Percentiles rank a stretch among this genome's conserved stretches.
Evolutionary conservation across 2,329 filamentous ascomycete species (phyloP).

Genomic region (Dryadomyces quercivorus): DNA sequence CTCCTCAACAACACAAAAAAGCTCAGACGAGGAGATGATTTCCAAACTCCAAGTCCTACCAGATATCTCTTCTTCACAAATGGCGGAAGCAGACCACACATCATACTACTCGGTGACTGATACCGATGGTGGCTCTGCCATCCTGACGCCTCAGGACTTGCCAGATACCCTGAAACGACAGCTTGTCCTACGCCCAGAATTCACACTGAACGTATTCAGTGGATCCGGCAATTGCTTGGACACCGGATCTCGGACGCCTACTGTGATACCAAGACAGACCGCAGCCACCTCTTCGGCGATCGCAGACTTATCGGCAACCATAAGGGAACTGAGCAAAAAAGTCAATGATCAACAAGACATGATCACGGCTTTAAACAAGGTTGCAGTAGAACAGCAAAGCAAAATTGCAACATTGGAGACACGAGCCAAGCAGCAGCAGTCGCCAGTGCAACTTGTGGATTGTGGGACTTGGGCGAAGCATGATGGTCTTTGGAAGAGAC

Average conservation of each 20-base stretch:
- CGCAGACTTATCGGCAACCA: neutral
- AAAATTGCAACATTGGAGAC: neutral
- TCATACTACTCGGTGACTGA: neutral
- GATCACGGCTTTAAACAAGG: neutral
- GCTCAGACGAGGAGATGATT: too few species aligned
- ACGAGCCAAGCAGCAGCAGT: neutral
- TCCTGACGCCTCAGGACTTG: neutral
- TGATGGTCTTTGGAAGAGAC: neutral
- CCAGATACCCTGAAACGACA: neutral
- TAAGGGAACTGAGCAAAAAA: neutral
- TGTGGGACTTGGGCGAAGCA: neutral
- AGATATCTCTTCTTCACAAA: neutral
- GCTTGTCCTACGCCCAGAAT: neutral
- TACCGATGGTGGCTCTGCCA: neutral
- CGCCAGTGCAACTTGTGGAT: neutral
- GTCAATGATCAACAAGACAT: neutral
- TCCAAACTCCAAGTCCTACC: too few species aligned
- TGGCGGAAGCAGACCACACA: neutral
- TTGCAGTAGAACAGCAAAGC: neutral
- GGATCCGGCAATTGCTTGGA: neutral
- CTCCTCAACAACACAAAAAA: too few species aligned
- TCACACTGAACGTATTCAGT: neutral
- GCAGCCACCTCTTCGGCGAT: neutral
- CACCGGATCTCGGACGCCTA: neutral
- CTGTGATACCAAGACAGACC: neutral